Conservation (phyloP, 2,329 filamentous ascomycete genomes). For the Fusarium torreyae region DNA sequence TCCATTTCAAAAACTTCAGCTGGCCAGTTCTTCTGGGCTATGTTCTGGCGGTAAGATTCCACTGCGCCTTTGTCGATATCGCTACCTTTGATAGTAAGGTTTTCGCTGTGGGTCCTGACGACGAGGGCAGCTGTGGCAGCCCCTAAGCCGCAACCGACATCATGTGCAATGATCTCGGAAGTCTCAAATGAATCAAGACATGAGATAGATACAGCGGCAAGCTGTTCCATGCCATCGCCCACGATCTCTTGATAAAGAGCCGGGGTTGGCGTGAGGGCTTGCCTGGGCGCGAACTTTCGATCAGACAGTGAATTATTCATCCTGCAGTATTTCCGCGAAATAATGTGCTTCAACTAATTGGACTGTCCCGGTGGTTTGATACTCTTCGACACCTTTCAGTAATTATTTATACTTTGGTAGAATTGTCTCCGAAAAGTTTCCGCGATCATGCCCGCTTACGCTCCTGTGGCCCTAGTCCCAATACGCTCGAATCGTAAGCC, state of each 20-base stretch:
- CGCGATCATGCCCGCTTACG: neutral
- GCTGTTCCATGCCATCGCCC: constrained; percentile 11
- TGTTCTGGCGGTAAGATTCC: neutral
- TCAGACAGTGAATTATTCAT: constrained; percentile 17
- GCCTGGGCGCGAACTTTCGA: neutral
- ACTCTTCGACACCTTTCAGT: too few species aligned
- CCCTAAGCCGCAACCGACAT: constrained; percentile 14
- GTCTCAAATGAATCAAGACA: accelerated
- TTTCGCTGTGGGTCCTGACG: accelerated
- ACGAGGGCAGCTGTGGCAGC: constrained; percentile 7
- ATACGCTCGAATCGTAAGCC: neutral
- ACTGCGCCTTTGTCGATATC: neutral
- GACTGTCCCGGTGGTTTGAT: too few species aligned
- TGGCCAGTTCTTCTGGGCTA: neutral
- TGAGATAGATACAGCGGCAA: neutral
- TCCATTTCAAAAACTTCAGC: constrained; percentile 5
- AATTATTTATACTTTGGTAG: too few species aligned
- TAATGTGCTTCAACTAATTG: too few species aligned
- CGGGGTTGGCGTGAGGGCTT: constrained; percentile 19
- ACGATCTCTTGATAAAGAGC: constrained; percentile 10
- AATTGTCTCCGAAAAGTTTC: neutral
- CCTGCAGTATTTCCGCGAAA: neutral
- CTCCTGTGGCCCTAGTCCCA: neutral
- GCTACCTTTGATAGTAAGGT: neutral
- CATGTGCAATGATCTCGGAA: neutral